Conservation (phyloP, 2,329 filamentous ascomycete genomes). For the Claviceps capensis region DNA sequence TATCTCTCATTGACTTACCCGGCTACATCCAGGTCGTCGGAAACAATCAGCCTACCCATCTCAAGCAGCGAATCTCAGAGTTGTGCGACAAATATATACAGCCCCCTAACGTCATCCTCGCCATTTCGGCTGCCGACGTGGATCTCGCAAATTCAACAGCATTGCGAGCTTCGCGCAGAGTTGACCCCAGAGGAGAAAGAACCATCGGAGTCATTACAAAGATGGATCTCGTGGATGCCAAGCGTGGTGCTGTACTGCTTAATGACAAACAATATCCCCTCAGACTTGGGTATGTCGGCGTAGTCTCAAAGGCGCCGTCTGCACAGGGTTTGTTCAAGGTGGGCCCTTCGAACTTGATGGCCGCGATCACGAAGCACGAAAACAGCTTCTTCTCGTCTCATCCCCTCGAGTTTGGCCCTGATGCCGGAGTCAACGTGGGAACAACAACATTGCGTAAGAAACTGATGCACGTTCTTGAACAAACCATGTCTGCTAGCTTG, state of each 20-base stretch:
- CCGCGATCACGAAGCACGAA: constrained; percentile 77
- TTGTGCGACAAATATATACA: constrained; percentile 98
- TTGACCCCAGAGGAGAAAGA: constrained; percentile 86
- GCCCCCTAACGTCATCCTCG: constrained; percentile 86
- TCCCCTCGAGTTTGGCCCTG: constrained; percentile 62
- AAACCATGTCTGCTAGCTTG: constrained; percentile 90
- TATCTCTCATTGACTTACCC: constrained; percentile 90
- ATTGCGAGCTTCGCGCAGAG: constrained; percentile 72
- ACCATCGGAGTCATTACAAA: constrained; percentile 99
- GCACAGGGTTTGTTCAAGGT: constrained; percentile 68
- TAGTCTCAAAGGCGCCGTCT: constrained; percentile 69
- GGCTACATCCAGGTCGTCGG: constrained; percentile 96
- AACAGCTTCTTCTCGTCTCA: constrained; percentile 75
- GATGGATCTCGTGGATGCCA: constrained; percentile 90
- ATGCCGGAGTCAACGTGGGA: constrained; percentile 62
- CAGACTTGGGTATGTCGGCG: constrained; percentile 89
- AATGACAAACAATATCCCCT: constrained; percentile 87
- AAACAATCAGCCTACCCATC: constrained; percentile 73
- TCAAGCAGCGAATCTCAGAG: constrained; percentile 92
- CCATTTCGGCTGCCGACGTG: constrained; percentile 94
- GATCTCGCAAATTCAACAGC: constrained; percentile 95
- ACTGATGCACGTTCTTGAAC: constrained; percentile 90
- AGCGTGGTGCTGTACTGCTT: constrained; percentile 64
- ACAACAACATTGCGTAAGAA: constrained; percentile 84
- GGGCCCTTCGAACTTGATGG: constrained; percentile 65